Conservation (phyloP, 2,329 filamentous ascomycete species). For the Microdochium nivale region DNA sequence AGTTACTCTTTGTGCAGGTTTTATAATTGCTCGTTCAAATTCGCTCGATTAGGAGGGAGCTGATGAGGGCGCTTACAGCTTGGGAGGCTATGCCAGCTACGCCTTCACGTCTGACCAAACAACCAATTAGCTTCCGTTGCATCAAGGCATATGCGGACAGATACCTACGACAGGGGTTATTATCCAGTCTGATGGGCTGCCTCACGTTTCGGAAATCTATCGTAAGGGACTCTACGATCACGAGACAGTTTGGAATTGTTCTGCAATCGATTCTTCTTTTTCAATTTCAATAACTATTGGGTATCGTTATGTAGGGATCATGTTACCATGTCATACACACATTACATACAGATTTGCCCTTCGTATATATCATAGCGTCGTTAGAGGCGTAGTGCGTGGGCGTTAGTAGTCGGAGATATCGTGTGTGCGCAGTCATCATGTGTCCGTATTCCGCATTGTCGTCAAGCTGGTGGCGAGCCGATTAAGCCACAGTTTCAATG, state of each 20-base stretch:
- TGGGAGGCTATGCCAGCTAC: no score
- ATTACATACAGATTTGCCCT: not conserved
- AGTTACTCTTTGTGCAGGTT: no score
- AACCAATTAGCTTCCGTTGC: no score
- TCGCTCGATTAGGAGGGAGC: no score
- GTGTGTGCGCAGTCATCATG: not conserved
- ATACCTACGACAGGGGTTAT: no score
- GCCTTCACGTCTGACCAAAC: no score
- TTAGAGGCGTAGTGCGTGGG: not conserved
- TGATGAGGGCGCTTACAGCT: no score
- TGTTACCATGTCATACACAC: not conserved
- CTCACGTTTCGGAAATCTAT: no score
- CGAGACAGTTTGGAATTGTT: not conserved
- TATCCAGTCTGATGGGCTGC: no score
- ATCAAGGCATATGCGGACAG: no score
- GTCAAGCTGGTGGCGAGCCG: not conserved
- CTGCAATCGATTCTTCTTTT: not conserved
- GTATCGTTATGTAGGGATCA: not conserved
- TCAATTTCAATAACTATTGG: not conserved
- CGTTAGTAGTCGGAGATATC: not conserved
- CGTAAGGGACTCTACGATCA: no score
- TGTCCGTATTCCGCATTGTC: not conserved
- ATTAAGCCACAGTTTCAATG: not conserved
- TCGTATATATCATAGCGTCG: conserved; percentile 1
- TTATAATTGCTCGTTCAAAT: no score